These are phyloP conservation scores for Scleroderma bovista DNA, from an alignment of 768 basidiomycete genomes.

Conservation along the genomic window DNA sequence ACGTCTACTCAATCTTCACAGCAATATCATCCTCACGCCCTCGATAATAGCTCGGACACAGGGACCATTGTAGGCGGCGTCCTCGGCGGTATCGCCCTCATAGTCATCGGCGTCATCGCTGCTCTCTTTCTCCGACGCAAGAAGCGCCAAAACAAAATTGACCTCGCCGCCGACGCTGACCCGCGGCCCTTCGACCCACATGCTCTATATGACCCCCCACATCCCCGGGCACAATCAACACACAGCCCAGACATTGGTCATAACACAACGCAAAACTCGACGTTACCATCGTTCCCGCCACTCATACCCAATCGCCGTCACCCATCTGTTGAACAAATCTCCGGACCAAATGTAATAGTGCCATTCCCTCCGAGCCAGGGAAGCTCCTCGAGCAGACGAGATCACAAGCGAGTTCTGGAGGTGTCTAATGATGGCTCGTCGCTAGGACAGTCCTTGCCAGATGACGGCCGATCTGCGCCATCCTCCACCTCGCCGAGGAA, in stretches of 20 bases:
- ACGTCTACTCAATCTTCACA: not conserved
- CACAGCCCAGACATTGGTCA: not conserved
- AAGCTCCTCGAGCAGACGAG: not conserved
- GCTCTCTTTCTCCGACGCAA: constrained; percentile 9
- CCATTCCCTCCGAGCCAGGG: constrained; percentile 8
- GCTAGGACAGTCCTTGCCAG: not conserved
- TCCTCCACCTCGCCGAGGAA: not conserved
- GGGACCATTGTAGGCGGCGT: constrained; percentile 12
- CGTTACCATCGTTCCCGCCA: not conserved
- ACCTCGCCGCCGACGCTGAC: not conserved
- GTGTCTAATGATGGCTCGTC: constrained; percentile 3
- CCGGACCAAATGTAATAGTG: not conserved
- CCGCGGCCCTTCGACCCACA: not conserved
- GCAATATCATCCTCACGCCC: not conserved
- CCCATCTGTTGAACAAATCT: not conserved
- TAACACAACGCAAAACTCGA: not conserved
- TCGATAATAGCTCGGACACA: constrained; percentile 1
- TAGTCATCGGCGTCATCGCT: constrained; percentile 3
- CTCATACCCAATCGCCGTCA: constrained; percentile 11
- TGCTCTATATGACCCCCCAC: not conserved
- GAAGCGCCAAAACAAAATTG: constrained; percentile 5
- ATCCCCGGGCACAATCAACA: not conserved
- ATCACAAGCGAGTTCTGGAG: constrained; percentile 2
- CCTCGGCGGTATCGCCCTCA: constrained; percentile 6
- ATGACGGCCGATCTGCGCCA: not conserved